Conservation (phyloP, 345 rosid species). For the Citrus australasica region DNA sequence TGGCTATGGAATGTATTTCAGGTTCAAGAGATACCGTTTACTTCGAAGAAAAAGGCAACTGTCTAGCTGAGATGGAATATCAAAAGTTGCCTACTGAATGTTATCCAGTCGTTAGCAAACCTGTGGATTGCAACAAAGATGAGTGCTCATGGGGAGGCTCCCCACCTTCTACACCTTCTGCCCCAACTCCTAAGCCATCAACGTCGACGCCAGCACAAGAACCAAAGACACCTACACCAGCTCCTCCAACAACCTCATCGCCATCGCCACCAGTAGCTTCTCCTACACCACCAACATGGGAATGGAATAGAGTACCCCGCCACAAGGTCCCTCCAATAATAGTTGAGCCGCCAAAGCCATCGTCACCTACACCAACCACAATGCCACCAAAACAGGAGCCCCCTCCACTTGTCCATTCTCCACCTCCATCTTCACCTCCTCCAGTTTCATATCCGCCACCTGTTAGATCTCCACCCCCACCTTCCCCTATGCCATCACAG, state of each 20-base stretch:
- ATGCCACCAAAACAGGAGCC: too few relatives aligned
- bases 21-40: conserved; percentile 22
- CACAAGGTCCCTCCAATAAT: too few relatives aligned
- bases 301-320: too few relatives aligned
- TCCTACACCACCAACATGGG: neutral
- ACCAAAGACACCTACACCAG: neutral
- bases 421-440: neutral
- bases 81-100: conserved; percentile 45
- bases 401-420: too few relatives aligned
- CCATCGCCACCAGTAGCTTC: neutral
- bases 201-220: too few relatives aligned
- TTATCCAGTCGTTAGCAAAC: conserved; percentile 37
- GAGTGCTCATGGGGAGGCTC: conserved; percentile 30
- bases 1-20: conserved; percentile 40
- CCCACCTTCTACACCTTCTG: neutral
- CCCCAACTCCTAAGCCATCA: neutral
- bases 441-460: neutral
- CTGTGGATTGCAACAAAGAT: conserved; percentile 72
- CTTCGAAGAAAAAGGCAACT: conserved; percentile 48
- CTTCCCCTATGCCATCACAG: too few relatives aligned
- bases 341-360: too few relatives aligned
- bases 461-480: neutral
- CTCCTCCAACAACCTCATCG: neutral
- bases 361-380: too few relatives aligned
- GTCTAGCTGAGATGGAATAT: conserved; percentile 41